Conservation (phyloP, 2,329 filamentous ascomycete species). For the Xylaria sp. region DNA sequence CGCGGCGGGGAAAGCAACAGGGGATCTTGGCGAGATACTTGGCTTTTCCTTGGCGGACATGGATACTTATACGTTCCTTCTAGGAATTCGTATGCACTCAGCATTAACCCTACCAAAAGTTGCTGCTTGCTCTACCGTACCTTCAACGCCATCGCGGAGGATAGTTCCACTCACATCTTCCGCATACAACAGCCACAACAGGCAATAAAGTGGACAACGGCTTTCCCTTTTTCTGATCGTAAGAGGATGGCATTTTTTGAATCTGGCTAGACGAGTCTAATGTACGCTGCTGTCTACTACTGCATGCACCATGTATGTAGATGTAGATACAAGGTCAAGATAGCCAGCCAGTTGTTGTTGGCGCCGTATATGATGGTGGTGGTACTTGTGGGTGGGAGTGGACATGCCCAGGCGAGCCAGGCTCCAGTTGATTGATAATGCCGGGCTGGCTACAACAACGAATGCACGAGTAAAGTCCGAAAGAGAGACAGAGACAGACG, state of each 20-base stretch:
- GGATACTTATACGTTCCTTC: neutral
- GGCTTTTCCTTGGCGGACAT: constrained; percentile 25
- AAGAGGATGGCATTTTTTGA: neutral
- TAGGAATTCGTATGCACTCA: no score
- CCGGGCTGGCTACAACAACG: neutral
- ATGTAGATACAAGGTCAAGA: neutral
- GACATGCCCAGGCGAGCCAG: neutral
- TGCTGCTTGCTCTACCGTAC: neutral
- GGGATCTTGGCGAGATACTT: constrained; percentile 29
- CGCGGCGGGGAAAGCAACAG: constrained; percentile 23
- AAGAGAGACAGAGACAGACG: neutral
- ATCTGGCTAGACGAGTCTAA: constrained; percentile 16
- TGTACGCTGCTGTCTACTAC: neutral
- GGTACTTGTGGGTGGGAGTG: constrained; percentile 5
- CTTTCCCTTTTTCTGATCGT: constrained; percentile 15
- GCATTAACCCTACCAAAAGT: no score
- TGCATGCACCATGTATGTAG: constrained; percentile 1
- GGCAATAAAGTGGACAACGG: constrained; percentile 35
- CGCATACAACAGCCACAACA: constrained; percentile 45
- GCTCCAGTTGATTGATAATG: constrained; percentile 12
- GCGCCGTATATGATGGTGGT: neutral
- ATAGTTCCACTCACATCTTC: constrained; percentile 23
- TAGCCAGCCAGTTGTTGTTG: neutral
- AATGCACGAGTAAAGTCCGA: constrained; percentile 11
- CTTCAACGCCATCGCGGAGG: no score